Evolutionary conservation across 768 basidiomycete species (phyloP), one percentile per base, ranked within the genome.

Genomic region (Mycena latifolia): DNA sequence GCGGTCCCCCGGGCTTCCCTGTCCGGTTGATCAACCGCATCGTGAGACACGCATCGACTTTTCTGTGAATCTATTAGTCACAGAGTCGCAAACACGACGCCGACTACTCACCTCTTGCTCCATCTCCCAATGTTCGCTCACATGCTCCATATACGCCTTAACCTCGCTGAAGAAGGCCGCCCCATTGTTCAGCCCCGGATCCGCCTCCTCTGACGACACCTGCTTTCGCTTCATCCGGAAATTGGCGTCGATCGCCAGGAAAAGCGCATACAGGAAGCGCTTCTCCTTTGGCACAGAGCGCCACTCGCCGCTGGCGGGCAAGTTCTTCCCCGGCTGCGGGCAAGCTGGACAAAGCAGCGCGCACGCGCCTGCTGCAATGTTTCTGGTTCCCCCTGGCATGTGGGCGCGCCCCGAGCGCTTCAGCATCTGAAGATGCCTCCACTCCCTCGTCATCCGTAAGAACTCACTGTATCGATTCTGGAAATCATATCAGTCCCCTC

Each of bases 341-440:
- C 62, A 63, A 1, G 54, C 62, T 0, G 62, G 62, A 7, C 62
- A 63, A 3, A 72, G 41, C 2, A 69, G 29, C 2, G 70, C 65
- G n/a, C 56, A 66, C 11, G 53, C 12, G 9, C 69, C 61, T 7
- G 52, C 37, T 14, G 20, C 14, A 7, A 2, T 2, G 50, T 62
- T 20, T 35, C 54, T 24, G 14, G 61, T 29, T 7, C 69, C 69
- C 7, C 29, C 20, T 0, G 64, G 15, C 4, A 53, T 53, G 20
- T 69, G 69, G 4, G 47, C 64, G 10, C 50, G 46, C 9, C 61
- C 61, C 1, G 45, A 20, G 9, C 61, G 46, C 20, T 63, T 63
- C 43, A 55, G 33, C 61, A 22, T 62, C 63, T 51, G 51, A 8
- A 60, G 37, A 29, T 65, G 41, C 8, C 63, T n/a, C 62, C 63